These are phyloP conservation scores for Iberis pinnata DNA, from an alignment of 345 rosid genomes.

Conservation along the genomic window DNA sequence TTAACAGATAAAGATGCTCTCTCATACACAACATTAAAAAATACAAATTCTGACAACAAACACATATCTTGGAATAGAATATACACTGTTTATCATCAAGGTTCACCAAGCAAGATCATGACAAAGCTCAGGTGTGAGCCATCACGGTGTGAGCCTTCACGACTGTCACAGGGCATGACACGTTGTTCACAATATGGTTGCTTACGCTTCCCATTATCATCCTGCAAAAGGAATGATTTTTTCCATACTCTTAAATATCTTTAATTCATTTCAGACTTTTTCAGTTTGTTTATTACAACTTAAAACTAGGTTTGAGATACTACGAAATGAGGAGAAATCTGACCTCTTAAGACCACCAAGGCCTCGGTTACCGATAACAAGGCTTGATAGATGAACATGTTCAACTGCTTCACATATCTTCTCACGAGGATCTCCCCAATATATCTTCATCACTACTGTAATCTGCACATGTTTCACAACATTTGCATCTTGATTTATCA, in stretches of 20 bases:
- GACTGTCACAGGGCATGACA: conserved; percentile 67
- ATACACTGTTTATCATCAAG: not conserved
- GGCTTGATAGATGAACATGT: conserved; percentile 56
- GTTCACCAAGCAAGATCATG: not conserved
- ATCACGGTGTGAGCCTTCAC: conserved; percentile 58
- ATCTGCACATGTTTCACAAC: conserved; percentile 25
- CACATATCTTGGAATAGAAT: conserved; percentile 8
- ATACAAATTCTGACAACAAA: conserved; percentile 5
- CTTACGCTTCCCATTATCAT: conserved; percentile 79
- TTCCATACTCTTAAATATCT: not conserved
- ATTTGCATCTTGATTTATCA: no score
- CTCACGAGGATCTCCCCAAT: conserved; percentile 87
- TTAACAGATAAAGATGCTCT: not conserved
- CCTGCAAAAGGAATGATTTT: conserved; percentile 23
- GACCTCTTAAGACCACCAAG: conserved; percentile 78
- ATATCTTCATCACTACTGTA: conserved; percentile 58
- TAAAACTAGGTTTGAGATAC: not conserved
- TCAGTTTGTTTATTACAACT: no score
- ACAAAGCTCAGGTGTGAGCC: conserved; percentile 23
- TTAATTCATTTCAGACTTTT: no score
- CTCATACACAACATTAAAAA: conserved; percentile 5
- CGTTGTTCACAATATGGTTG: conserved; percentile 67
- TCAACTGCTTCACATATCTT: conserved; percentile 76
- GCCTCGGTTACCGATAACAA: conserved; percentile 76
- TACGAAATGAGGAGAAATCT: not conserved